phyloP scores from a whole-genome alignment of 2,329 filamentous ascomycete species.

The Pestalotiopsis sp. region DNA sequence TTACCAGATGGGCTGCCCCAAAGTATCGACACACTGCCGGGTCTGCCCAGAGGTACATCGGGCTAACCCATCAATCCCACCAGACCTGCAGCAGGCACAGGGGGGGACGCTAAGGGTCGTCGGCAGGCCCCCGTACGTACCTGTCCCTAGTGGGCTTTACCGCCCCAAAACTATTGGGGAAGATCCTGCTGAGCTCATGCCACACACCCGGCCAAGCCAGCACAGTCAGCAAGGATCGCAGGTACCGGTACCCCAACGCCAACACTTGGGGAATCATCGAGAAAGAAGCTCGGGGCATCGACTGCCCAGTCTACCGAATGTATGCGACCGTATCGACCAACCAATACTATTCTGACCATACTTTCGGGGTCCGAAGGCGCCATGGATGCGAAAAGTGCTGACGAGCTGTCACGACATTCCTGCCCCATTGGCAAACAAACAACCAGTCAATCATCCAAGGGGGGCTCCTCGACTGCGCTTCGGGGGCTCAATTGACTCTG shows the following conservation, averaged over 20 bases:
- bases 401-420: not conserved
- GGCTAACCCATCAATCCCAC: not conserved
- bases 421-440: not conserved
- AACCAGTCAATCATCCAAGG: not conserved
- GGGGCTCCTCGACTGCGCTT: not conserved
- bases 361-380: not conserved
- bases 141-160: slow-evolving; percentile 14
- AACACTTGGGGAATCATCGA: slow-evolving; percentile 20
- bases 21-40: not conserved
- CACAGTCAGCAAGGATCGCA: slow-evolving; percentile 9
- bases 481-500: not conserved
- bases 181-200: slow-evolving; percentile 19
- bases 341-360: not conserved
- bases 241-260: slow-evolving; percentile 37
- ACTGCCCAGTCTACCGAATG: not conserved
- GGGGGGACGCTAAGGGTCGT: slow-evolving; percentile 23
- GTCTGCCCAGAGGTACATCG: not conserved
- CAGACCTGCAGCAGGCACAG: slow-evolving; percentile 14
- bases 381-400: not conserved
- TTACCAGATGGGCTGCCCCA: not conserved
- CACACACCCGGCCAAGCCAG: slow-evolving; percentile 7
- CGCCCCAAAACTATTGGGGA: slow-evolving; percentile 33
- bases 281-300: not conserved
- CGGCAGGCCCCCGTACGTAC: slow-evolving; percentile 14
- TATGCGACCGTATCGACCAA: not conserved